Conservation (phyloP, 495 filamentous ascomycete genomes). For the Aspergillus baeticus region DNA sequence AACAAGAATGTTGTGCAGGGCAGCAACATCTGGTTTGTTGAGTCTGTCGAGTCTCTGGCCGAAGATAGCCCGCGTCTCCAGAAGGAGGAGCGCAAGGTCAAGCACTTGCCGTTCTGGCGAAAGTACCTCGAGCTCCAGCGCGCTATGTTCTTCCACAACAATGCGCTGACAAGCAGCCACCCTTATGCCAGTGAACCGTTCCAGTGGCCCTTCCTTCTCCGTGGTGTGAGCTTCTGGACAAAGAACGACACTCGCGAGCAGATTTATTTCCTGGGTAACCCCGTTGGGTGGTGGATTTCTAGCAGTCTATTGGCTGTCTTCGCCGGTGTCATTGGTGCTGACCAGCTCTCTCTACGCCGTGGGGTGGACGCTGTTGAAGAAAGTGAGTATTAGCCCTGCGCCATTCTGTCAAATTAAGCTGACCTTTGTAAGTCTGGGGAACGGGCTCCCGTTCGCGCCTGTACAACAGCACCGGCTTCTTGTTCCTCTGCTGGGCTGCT, state of each 20-base stretch:
- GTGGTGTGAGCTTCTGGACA: slow-evolving; percentile 99
- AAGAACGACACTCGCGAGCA: slow-evolving; percentile 94
- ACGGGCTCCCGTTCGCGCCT: slow-evolving; percentile 84
- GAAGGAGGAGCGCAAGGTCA: slow-evolving; percentile 73
- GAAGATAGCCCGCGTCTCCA: slow-evolving; percentile 64
- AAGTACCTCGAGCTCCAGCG: slow-evolving; percentile 97
- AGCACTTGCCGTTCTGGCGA: slow-evolving; percentile 79
- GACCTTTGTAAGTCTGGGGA: slow-evolving; percentile 38
- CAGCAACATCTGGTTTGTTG: slow-evolving; percentile 93
- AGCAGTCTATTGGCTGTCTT: slow-evolving; percentile 91
- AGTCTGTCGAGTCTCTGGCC: slow-evolving; percentile 80
- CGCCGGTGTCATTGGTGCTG: slow-evolving; percentile 85
- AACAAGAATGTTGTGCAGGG: slow-evolving; percentile 92
- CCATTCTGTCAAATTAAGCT: slow-evolving; percentile 4
- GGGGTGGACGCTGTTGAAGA: slow-evolving; percentile 92
- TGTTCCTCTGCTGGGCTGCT: slow-evolving; percentile 85
- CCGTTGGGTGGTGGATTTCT: slow-evolving; percentile 95
- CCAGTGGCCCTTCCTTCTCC: slow-evolving; percentile 94
- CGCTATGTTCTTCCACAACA: slow-evolving; percentile 99
- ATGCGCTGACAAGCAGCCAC: slow-evolving; percentile 92
- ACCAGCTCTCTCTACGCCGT: slow-evolving; percentile 87
- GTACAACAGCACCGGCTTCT: slow-evolving; percentile 98
- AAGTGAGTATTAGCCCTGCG: slow-evolving; percentile 59
- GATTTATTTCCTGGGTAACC: slow-evolving; percentile 98
- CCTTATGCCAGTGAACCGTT: slow-evolving; percentile 94